Base-by-base conservation (phyloP, 2,329 filamentous ascomycete genomes). In the Aureobasidium sp. region DNA sequence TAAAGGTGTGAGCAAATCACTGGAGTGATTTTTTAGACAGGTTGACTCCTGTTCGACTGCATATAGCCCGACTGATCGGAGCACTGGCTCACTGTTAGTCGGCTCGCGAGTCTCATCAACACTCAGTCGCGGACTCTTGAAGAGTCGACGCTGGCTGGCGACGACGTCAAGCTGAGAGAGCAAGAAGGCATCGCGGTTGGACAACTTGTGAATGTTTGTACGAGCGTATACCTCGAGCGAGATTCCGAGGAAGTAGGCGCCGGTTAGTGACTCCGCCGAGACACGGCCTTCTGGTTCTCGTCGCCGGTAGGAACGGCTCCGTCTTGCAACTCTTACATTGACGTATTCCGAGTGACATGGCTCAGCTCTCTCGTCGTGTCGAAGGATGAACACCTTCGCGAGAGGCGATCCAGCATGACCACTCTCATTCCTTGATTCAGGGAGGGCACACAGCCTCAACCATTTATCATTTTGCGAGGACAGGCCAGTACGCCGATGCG, bases 11-110 rank as follows among this genome's bases (percentile, higher is more conserved):
- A 57, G 42, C 43, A 33, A 47, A 33, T 57, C 54, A 42, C 42
- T 57, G 42, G 46, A 57, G 54, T 57, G 54, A 47, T 57, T 57
- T 55, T 47, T 47, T 35, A 46, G 19, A 45, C 53, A 57, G 40
- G 53, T 57, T 57, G 25, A 57, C 53, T 57, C 53, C 53, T 45
- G 40, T 11, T 46, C 51, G 51, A 54, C 38, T 7, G 50, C 47
- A 15, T 23, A 33, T 27, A n/a, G 5, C 46, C 29, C 10, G 27
- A 35, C 46, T 50, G 27, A 31, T 43, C n/a, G 27, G 23, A 47
- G 45, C 19, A 25, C 13, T 8, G 7, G 19, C 45, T 47, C 25
- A 5, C 25, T 31, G 23, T 19, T 13, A 43, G 51, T 19, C 21
- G 37, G 25, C 37, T 21, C 10, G 17, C 25, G 7, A 10, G 19